These are phyloP conservation scores for Leccinum pellstonianum DNA, from an alignment of 768 basidiomycete genomes.

Conservation along the genomic window DNA sequence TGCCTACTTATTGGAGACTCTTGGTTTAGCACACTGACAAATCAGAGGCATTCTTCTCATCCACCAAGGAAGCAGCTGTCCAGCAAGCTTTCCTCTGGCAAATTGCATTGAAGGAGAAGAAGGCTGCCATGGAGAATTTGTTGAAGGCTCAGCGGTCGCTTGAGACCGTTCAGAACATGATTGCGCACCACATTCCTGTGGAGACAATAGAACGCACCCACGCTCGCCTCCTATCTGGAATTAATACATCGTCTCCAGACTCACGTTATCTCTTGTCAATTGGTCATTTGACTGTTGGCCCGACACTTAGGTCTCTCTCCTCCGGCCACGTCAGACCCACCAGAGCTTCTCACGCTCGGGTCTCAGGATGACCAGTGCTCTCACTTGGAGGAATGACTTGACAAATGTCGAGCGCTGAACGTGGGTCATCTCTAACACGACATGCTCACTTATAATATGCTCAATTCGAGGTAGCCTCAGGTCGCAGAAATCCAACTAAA, in stretches of 20 bases:
- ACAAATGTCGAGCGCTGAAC: too few relatives aligned
- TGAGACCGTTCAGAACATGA: not conserved
- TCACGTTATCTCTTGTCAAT: not conserved
- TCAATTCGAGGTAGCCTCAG: too few relatives aligned
- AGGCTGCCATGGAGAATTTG: not conserved
- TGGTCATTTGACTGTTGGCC: not conserved
- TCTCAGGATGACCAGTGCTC: too few relatives aligned
- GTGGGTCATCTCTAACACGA: too few relatives aligned
- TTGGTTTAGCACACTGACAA: not conserved
- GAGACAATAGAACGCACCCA: not conserved
- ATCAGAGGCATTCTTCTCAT: not conserved
- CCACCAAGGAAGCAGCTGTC: not conserved
- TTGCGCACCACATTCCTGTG: not conserved
- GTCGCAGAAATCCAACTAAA: too few relatives aligned
- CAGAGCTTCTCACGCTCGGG: not conserved
- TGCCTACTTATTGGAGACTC: not conserved
- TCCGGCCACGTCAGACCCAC: not conserved
- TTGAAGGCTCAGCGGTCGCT: not conserved
- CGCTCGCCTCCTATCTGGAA: not conserved
- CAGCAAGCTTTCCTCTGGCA: not conserved
- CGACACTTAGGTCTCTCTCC: not conserved
- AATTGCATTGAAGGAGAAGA: not conserved
- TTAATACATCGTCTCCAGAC: not conserved
- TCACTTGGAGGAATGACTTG: too few relatives aligned
- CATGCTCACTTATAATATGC: too few relatives aligned